These are phyloP conservation scores for Cyclocybe aegerita DNA, from an alignment of 768 basidiomycete genomes.

Conservation along the genomic window DNA sequence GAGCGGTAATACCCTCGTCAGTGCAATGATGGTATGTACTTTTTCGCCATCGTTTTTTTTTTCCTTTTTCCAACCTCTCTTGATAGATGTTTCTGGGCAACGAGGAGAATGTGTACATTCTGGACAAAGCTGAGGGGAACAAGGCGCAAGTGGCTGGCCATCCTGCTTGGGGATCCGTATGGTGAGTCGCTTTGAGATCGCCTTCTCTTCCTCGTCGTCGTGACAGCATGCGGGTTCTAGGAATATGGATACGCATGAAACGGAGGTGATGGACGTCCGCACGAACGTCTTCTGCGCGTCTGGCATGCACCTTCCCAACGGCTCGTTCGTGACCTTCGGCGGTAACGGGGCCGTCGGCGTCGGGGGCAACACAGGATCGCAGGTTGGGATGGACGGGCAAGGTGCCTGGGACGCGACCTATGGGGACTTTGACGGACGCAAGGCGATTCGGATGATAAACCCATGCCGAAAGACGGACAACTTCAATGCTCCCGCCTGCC, in stretches of 20 bases:
- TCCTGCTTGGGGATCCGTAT: constrained; percentile 75
- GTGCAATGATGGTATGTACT: constrained; percentile 45
- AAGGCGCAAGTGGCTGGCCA: constrained; percentile 62
- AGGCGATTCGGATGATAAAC: constrained; percentile 76
- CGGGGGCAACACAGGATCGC: constrained; percentile 58
- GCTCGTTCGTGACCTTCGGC: constrained; percentile 71
- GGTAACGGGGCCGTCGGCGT: constrained; percentile 77
- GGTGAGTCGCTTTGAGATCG: constrained; percentile 33
- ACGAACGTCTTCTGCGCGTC: constrained; percentile 82
- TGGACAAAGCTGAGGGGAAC: constrained; percentile 89
- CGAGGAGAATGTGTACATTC: constrained; percentile 77
- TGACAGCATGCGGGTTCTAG: constrained; percentile 24
- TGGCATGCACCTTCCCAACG: constrained; percentile 80
- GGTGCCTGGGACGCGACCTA: constrained; percentile 65
- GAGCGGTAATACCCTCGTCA: constrained; percentile 43
- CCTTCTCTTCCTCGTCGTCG: not conserved
- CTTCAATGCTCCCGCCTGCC: constrained; percentile 49
- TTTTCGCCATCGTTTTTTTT: constrained; percentile 10
- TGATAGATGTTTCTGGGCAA: constrained; percentile 77
- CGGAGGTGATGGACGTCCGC: constrained; percentile 66
- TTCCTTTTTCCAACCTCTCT: not conserved
- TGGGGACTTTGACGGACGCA: constrained; percentile 76
- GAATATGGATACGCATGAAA: constrained; percentile 60
- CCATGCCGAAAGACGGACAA: constrained; percentile 58
- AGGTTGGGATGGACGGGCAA: constrained; percentile 39